These are phyloP conservation scores for Luzula sylvatica DNA, from an alignment of 176 grass and related monocot genomes.

Conservation along the genomic window DNA sequence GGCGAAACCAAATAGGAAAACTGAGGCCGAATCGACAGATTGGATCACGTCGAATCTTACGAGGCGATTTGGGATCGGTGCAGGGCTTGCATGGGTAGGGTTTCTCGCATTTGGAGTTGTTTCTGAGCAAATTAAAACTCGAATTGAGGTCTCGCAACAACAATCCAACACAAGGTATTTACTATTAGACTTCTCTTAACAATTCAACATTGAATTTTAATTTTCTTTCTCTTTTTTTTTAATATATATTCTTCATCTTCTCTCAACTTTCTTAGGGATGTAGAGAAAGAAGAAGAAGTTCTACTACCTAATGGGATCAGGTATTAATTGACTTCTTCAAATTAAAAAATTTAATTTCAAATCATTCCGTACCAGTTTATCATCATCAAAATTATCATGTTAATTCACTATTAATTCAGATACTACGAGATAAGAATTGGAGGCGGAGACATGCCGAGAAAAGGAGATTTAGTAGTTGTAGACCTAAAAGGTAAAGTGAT, in stretches of 20 bases:
- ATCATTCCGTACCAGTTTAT: no score
- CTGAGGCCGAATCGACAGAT: constrained; percentile 54
- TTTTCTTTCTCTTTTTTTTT: background rate
- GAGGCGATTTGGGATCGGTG: constrained; percentile 80
- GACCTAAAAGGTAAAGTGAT: constrained; percentile 64
- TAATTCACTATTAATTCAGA: constrained; percentile 12
- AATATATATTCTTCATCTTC: background rate
- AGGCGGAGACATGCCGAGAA: constrained; percentile 46
- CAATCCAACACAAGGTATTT: constrained; percentile 91
- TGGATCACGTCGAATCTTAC: constrained; percentile 83
- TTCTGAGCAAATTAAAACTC: constrained; percentile 97
- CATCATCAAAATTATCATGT: no score
- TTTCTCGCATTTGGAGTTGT: constrained; percentile 84
- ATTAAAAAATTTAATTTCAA: no score
- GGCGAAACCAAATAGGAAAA: constrained; percentile 33
- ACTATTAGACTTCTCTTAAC: background rate
- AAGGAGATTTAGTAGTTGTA: constrained; percentile 80
- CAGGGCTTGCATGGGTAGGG: constrained; percentile 79
- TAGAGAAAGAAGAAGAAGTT: constrained; percentile 64
- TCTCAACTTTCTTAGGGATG: constrained; percentile 41
- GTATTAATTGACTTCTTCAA: constrained; percentile 9
- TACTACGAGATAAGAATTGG: constrained; percentile 83
- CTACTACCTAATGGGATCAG: constrained; percentile 81
- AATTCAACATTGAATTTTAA: background rate
- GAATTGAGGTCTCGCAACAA: constrained; percentile 83